Percentiles rank a stretch among this genome's conserved stretches.
Evolutionary conservation across 495 filamentous ascomycete species (phyloP).

Genomic region (Aspergillus baeticus): DNA sequence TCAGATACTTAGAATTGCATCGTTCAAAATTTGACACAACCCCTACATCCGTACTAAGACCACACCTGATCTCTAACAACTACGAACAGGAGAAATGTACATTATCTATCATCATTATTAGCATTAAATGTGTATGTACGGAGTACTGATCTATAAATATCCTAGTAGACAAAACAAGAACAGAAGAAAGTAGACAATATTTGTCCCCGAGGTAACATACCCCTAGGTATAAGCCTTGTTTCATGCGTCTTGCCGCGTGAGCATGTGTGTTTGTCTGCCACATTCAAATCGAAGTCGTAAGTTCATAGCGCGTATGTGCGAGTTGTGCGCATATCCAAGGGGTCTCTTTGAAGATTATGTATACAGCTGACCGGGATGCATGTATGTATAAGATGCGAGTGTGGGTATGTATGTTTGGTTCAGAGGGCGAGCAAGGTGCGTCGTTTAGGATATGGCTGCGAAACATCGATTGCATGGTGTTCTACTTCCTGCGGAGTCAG

Average conservation of each 20-base stretch:
- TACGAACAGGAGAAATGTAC: too few relatives aligned
- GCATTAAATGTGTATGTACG: constrained; percentile 1
- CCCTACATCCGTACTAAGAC: too few relatives aligned
- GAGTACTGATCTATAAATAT: background rate
- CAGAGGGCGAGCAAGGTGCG: background rate
- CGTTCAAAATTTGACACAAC: too few relatives aligned
- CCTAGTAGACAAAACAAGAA: background rate
- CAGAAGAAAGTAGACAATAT: background rate
- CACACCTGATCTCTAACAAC: too few relatives aligned
- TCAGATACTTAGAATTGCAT: too few relatives aligned
- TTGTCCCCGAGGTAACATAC: background rate
- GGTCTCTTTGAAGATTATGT: background rate
- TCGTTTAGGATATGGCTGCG: background rate
- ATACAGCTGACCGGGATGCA: too few relatives aligned
- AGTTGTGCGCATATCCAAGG: background rate
- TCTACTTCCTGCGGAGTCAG: background rate
- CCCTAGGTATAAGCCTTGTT: background rate
- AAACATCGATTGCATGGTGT: background rate
- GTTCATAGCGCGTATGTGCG: constrained; percentile 8
- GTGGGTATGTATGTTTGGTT: background rate
- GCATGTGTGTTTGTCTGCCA: background rate
- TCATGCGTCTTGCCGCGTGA: background rate
- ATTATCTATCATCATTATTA: background rate
- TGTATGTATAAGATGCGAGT: background rate
- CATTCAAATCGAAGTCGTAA: constrained; percentile 3